These are phyloP conservation scores for Keqinozyma sinolaborantium DNA, from an alignment of 1,139 yeast species.

Conservation along the genomic window DNA sequence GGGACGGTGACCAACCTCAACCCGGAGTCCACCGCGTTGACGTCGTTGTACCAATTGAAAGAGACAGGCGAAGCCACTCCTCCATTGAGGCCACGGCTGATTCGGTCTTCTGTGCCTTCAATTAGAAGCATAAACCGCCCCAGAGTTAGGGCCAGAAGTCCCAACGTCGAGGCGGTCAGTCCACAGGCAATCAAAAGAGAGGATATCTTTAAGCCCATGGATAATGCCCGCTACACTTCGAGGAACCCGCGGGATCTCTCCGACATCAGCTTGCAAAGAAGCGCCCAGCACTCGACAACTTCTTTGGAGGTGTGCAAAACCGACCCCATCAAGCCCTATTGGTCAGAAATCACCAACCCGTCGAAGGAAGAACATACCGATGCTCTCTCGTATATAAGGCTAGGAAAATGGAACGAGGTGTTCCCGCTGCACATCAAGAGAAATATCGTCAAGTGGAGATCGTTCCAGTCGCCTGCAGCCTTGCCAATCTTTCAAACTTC, in stretches of 20 bases:
- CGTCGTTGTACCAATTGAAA: slow-evolving; percentile 38
- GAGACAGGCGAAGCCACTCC: slow-evolving; percentile 24
- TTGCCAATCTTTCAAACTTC: slow-evolving; percentile 76
- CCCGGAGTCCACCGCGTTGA: slow-evolving; percentile 33
- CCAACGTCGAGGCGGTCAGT: slow-evolving; percentile 1
- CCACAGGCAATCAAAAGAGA: slow-evolving; percentile 10
- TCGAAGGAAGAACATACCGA: slow-evolving; percentile 54
- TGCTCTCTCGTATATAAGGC: slow-evolving; percentile 33
- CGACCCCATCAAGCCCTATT: slow-evolving; percentile 32
- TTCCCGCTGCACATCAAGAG: slow-evolving; percentile 69
- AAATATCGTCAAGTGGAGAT: slow-evolving; percentile 82
- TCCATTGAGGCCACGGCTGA: slow-evolving; percentile 4
- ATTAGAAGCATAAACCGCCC: slow-evolving; percentile 8
- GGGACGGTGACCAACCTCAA: slow-evolving; percentile 36
- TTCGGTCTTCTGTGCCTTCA: slow-evolving; percentile 7
- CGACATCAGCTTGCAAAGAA: slow-evolving; percentile 6
- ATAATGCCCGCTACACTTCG: slow-evolving; percentile 3
- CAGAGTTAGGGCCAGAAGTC: slow-evolving; percentile 1
- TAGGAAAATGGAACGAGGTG: slow-evolving; percentile 79
- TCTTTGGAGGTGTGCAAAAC: slow-evolving; percentile 2
- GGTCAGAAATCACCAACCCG: slow-evolving; percentile 71
- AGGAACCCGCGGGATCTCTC: slow-evolving; percentile 2
- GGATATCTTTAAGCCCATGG: slow-evolving; percentile 11
- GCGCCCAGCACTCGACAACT: slow-evolving; percentile 6
- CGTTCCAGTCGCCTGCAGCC: slow-evolving; percentile 90